Conservation (phyloP, 352 stramenopile genomes). For the Globisporangium perplexum region DNA sequence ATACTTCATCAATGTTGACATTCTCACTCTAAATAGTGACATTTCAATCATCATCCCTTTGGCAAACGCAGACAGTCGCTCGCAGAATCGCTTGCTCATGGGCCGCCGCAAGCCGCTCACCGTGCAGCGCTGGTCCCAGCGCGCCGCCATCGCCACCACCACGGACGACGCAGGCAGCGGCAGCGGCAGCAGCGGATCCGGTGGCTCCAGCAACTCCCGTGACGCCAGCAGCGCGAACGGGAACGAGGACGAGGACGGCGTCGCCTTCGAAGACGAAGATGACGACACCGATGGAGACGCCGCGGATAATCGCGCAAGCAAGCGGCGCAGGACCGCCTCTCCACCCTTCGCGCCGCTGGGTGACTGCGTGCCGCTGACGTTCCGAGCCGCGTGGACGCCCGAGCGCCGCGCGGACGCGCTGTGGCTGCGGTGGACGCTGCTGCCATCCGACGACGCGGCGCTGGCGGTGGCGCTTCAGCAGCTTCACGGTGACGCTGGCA, state of each 20-base stretch:
- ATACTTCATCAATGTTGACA: too few species aligned
- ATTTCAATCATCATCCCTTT: too few species aligned
- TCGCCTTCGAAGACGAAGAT: constrained; percentile 1
- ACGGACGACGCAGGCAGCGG: neutral
- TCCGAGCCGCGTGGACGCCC: constrained; percentile 6
- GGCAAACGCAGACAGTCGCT: too few species aligned
- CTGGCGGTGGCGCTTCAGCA: neutral
- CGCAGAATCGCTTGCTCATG: constrained; percentile 17
- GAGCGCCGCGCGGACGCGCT: constrained; percentile 9
- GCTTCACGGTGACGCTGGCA: neutral
- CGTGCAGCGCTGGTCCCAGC: constrained; percentile 21
- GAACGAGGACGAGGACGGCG: constrained; percentile 1
- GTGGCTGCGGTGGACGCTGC: constrained; percentile 4
- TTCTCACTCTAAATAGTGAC: too few species aligned
- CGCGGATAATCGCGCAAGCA: neutral
- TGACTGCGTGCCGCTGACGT: constrained; percentile 6
- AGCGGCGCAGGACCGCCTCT: neutral
- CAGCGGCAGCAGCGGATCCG: neutral
- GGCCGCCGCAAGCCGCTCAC: constrained; percentile 22
- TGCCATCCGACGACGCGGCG: neutral
- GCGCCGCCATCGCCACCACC: constrained; percentile 1
- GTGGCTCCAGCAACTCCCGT: neutral
- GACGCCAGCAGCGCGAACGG: neutral
- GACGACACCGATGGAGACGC: too few species aligned
- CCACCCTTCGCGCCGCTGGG: too few species aligned